These are phyloP conservation scores for Debaryomyces nepalensis DNA, from an alignment of 1,139 yeast genomes.

Conservation along the genomic window DNA sequence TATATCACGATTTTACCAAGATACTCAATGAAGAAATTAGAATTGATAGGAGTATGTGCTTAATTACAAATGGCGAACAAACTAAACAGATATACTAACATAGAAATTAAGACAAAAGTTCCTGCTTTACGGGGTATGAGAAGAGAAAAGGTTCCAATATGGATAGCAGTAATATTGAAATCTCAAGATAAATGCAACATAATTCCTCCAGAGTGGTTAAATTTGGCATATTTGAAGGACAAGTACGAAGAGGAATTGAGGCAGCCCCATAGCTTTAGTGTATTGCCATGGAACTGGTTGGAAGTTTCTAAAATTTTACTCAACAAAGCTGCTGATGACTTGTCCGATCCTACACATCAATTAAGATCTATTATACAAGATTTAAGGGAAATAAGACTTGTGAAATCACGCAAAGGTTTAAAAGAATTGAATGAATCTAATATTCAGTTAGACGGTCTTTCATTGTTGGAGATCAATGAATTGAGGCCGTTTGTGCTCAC, in stretches of 20 bases:
- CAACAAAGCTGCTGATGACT: slow-evolving; percentile 73
- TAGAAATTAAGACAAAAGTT: slow-evolving; percentile 37
- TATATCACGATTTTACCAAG: slow-evolving; percentile 74
- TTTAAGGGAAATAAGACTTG: slow-evolving; percentile 77
- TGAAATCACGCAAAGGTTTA: slow-evolving; percentile 82
- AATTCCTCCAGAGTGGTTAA: slow-evolving; percentile 89
- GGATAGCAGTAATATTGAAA: slow-evolving; percentile 86
- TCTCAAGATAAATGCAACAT: slow-evolving; percentile 86
- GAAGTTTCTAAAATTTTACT: slow-evolving; percentile 74
- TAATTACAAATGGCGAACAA: slow-evolving; percentile 16
- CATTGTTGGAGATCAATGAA: slow-evolving; percentile 85
- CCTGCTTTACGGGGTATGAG: slow-evolving; percentile 71
- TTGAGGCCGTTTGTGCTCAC: slow-evolving; percentile 77
- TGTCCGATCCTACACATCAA: slow-evolving; percentile 65
- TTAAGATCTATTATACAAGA: slow-evolving; percentile 78
- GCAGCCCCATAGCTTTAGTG: slow-evolving; percentile 62
- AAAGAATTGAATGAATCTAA: slow-evolving; percentile 79
- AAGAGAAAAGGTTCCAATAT: slow-evolving; percentile 73
- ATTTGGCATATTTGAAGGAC: slow-evolving; percentile 54
- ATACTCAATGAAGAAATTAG: slow-evolving; percentile 65
- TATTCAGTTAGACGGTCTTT: slow-evolving; percentile 80
- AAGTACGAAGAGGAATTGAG: slow-evolving; percentile 71
- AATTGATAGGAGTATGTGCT: slow-evolving; percentile 61
- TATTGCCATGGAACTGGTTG: slow-evolving; percentile 87
- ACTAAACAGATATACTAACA: slow-evolving; percentile 19